Evolutionary conservation across 371 early-diverging fungal species (phyloP).

Genomic region (Apophysomyces ossiformis): DNA sequence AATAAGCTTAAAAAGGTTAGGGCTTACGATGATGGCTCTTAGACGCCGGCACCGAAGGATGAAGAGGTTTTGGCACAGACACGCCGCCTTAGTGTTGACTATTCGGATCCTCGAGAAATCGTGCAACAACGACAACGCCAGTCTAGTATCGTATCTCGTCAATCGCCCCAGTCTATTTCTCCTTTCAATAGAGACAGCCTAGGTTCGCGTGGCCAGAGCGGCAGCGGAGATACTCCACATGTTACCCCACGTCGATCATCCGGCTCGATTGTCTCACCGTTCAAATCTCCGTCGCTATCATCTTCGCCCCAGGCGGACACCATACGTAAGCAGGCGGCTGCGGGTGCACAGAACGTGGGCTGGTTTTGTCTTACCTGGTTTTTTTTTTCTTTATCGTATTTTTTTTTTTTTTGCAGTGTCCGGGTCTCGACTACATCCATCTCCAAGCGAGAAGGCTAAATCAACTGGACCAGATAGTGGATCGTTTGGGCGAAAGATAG

Average conservation of each 20-base stretch:
- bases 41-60: not conserved
- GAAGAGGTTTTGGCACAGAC: slow-evolving; percentile 1
- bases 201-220: not conserved
- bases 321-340: slow-evolving; percentile 33
- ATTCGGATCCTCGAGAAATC: slow-evolving; percentile 24
- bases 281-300: slow-evolving; percentile 72
- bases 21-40: not conserved
- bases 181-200: slow-evolving; percentile 9
- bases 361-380: slow-evolving; percentile 6
- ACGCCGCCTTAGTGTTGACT: slow-evolving; percentile 10
- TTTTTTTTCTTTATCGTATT: too few relatives aligned
- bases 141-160: slow-evolving; percentile 19
- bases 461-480: slow-evolving; percentile 10
- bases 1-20: not conserved
- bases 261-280: slow-evolving; percentile 60
- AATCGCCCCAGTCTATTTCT: slow-evolving; percentile 9
- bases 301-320: slow-evolving; percentile 52
- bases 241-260: slow-evolving; percentile 38
- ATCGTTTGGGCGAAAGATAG: slow-evolving; percentile 17
- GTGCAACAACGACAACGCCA: slow-evolving; percentile 27
- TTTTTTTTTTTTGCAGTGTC: not conserved
- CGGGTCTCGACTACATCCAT: slow-evolving; percentile 7
- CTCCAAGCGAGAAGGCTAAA: slow-evolving; percentile 17
- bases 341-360: slow-evolving; percentile 4
- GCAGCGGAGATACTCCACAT: not conserved